Evolutionary conservation across 768 basidiomycete species (phyloP).

Genomic region (Candolleomyces eurysporus): DNA sequence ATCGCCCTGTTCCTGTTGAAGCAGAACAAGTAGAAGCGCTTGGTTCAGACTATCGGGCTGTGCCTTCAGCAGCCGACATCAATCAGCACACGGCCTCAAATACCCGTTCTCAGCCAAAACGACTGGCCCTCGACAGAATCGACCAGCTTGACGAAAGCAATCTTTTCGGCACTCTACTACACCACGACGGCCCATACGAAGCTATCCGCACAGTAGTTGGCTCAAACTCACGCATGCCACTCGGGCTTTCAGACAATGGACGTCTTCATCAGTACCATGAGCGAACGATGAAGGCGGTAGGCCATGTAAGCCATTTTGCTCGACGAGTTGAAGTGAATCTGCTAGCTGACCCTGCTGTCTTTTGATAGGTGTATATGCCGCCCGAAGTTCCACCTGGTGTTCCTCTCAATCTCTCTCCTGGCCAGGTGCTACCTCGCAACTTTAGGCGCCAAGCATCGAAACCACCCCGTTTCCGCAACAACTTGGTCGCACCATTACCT

Average conservation of each 20-base stretch:
- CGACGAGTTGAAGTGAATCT: neutral
- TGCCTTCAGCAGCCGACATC: neutral
- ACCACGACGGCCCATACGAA: slow-evolving; percentile 78
- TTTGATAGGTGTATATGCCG: slow-evolving; percentile 24
- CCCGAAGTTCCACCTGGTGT: slow-evolving; percentile 37
- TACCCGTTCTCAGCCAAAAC: slow-evolving; percentile 4
- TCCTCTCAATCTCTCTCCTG: slow-evolving; percentile 51
- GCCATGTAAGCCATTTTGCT: slow-evolving; percentile 17
- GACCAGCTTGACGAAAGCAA: slow-evolving; percentile 79
- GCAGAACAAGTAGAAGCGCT: neutral
- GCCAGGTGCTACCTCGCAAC: slow-evolving; percentile 52
- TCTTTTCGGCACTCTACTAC: slow-evolving; percentile 60
- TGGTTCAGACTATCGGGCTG: neutral
- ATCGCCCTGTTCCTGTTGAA: neutral
- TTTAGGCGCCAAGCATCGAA: slow-evolving; percentile 18
- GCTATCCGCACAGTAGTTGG: slow-evolving; percentile 37
- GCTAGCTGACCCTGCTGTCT: neutral
- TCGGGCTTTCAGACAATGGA: slow-evolving; percentile 17
- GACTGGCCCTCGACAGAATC: slow-evolving; percentile 58
- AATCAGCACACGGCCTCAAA: slow-evolving; percentile 1
- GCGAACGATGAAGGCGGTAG: slow-evolving; percentile 19
- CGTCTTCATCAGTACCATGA: slow-evolving; percentile 17
- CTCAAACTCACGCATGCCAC: slow-evolving; percentile 16
- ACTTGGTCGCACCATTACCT: slow-evolving; percentile 6
- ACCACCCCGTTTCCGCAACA: slow-evolving; percentile 12